Base-by-base conservation (phyloP, 306 rosid species). In the Vigna reflexopilosa region DNA sequence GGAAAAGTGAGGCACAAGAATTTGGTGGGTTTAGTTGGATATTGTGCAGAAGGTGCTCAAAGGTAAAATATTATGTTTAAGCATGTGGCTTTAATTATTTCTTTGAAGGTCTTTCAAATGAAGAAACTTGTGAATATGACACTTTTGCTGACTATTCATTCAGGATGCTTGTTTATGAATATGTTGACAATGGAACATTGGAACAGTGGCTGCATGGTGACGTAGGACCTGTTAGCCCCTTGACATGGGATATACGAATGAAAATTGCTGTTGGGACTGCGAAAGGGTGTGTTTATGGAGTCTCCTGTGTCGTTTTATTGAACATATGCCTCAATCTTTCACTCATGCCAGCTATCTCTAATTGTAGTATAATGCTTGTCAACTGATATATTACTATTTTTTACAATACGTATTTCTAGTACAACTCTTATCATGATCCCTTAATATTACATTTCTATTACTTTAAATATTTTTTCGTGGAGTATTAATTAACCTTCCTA, bases 121-220 rank as follows among this genome's bases (percentile, higher is more conserved):
- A 52, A 61, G 78, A 64, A 44, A 19, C 17, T 73, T 67, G 38
- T 36, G 65, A 75, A 67, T 69, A 7, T 63, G 49, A 1, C 19
- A 14, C 80, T 82, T 70, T 16, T 7, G 8, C 51, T 47, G 55
- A 54, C 34, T 61, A 63, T 71, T 38, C 88, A 63, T 71, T 38
- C 88, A 95, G 98, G 93, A 95, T 95, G 98, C 97, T 95, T 54
- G 97, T 95, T 68, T 95, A 91, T 66, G 98, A 95, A 80, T 95
- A 88, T 70, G 87, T 95, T 81, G 97, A 95, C 84, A 95, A 95
- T 78, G 98, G 98, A 65, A 95, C 86, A 82, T 84, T 95, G 89
- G 98, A 95, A 88, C 98, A 95, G 80, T 95, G 98, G 98, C 78
- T 95, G 83, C 98, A 95, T 79, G 98, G 98, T 72, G 93, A 95